phyloP scores from a whole-genome alignment of 148 eudicot species.

The Rhododendron ovatum region DNA sequence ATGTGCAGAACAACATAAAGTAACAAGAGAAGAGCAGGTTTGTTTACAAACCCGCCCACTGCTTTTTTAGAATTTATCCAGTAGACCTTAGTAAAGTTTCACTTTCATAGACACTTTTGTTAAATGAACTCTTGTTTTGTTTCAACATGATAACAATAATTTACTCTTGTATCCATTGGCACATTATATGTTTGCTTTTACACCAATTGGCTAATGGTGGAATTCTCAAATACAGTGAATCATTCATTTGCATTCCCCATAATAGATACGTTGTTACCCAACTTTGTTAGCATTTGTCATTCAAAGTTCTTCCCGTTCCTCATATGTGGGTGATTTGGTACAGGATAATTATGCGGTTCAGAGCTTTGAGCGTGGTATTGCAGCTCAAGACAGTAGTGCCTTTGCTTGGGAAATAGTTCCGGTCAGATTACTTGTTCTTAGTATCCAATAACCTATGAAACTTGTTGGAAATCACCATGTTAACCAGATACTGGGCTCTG shows the following conservation, averaged over 20 bases:
- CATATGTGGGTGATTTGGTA: conserved; percentile 10
- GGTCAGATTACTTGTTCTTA: conserved; percentile 38
- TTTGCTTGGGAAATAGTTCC: conserved; percentile 94
- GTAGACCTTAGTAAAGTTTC: background rate
- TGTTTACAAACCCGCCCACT: background rate
- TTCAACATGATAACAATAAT: background rate
- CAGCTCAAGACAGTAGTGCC: conserved; percentile 77
- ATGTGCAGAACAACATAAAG: conserved; percentile 79
- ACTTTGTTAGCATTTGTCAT: background rate
- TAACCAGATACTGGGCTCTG: conserved; percentile 11
- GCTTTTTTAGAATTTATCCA: background rate
- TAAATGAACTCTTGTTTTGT: background rate
- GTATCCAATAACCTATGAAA: background rate
- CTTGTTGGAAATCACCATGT: conserved; percentile 4
- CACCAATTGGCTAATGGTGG: background rate
- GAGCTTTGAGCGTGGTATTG: conserved; percentile 95
- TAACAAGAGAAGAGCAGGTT: conserved; percentile 88
- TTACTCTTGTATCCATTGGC: background rate
- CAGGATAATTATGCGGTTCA: conserved; percentile 92
- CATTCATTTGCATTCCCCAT: background rate
- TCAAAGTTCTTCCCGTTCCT: background rate
- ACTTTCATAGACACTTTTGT: background rate
- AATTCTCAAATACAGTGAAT: background rate
- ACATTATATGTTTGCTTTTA: background rate
- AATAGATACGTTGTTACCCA: background rate